Evolutionary conservation across 441 rosid species (phyloP).

Genomic region (Mallotus japonicus): DNA sequence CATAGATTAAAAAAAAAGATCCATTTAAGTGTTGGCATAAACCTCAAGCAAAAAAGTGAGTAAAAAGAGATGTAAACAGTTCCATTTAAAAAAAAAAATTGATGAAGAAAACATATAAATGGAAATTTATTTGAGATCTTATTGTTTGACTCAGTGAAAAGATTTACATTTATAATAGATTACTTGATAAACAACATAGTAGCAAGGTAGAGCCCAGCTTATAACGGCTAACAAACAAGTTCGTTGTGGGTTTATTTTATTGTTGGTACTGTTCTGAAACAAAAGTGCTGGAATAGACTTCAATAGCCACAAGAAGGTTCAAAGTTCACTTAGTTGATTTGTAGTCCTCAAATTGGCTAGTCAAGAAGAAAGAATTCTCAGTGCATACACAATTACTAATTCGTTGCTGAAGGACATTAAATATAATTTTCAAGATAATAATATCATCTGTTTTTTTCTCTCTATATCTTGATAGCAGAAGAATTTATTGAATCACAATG

Average conservation of each 20-base stretch:
- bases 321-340: background rate
- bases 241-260: background rate
- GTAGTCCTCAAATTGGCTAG: background rate
- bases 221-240: background rate
- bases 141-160: too few species aligned
- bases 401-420: too few species aligned
- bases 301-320: background rate
- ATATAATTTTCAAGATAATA: background rate
- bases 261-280: background rate
- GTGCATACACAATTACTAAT: background rate
- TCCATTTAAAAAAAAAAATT: background rate
- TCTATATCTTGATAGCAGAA: background rate
- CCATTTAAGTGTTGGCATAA: background rate
- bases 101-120: background rate
- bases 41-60: background rate
- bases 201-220: background rate
- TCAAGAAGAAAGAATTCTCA: background rate
- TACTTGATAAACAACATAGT: background rate
- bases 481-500: background rate
- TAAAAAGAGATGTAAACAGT: background rate
- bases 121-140: too few species aligned
- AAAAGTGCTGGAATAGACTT: background rate
- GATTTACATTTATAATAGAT: background rate
- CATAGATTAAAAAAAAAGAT: conserved; percentile 5
- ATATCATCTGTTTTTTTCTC: background rate